These are phyloP conservation scores for Martiniozyma asiatica DNA, from an alignment of 1,139 yeast species.

Conservation along the genomic window DNA sequence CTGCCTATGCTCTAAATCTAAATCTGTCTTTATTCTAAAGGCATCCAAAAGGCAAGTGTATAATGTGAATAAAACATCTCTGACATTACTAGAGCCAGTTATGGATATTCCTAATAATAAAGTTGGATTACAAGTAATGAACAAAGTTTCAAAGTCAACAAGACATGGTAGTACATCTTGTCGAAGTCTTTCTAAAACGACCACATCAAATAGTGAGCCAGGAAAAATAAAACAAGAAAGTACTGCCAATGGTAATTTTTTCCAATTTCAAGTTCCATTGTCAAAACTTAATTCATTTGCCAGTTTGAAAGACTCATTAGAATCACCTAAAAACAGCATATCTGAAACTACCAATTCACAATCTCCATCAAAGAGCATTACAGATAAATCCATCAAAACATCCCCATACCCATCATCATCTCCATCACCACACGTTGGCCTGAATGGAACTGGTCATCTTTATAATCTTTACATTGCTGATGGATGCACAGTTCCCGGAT, in stretches of 20 bases:
- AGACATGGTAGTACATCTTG: slow-evolving; percentile 12
- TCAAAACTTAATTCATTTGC: too few species aligned
- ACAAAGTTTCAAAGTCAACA: slow-evolving; percentile 12
- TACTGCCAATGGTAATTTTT: too few species aligned
- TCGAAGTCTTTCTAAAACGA: slow-evolving; percentile 1
- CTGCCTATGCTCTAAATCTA: slow-evolving; percentile 2
- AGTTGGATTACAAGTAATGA: slow-evolving; percentile 21
- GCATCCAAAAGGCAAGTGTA: slow-evolving; percentile 40
- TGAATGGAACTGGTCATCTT: slow-evolving; percentile 4
- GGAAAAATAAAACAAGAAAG: too few species aligned
- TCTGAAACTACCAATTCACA: too few species aligned
- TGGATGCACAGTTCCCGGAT: slow-evolving; percentile 37
- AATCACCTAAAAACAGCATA: too few species aligned
- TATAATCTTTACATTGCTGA: slow-evolving; percentile 22
- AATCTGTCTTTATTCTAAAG: slow-evolving; percentile 32
- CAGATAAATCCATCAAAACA: neutral
- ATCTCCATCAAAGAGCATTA: too few species aligned
- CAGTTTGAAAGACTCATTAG: too few species aligned
- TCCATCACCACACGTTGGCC: neutral
- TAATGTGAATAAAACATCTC: slow-evolving; percentile 33
- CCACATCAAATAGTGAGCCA: too few species aligned
- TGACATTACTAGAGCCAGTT: slow-evolving; percentile 22
- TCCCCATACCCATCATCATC: neutral
- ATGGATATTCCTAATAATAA: slow-evolving; percentile 21
- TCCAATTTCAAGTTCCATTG: too few species aligned